These are phyloP conservation scores for Fraxinus cuspidata DNA, from an alignment of 257 asterid genomes.

Conservation along the genomic window DNA sequence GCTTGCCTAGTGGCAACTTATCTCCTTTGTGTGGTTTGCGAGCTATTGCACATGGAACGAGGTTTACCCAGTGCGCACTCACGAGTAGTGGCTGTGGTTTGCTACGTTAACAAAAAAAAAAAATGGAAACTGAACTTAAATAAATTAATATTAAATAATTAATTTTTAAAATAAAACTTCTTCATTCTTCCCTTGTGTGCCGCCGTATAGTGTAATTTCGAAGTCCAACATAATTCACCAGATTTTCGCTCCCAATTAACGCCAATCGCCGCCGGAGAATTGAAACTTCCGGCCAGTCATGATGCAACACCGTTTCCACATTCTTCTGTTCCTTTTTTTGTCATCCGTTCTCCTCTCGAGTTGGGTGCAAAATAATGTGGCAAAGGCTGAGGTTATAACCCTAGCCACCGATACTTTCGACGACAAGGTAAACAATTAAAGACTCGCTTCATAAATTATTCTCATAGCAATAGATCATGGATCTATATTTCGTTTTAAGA, in stretches of 20 bases:
- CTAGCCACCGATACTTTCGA: slow-evolving; percentile 69
- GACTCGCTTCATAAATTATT: neutral
- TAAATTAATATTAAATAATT: no score
- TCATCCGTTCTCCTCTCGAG: slow-evolving; percentile 36
- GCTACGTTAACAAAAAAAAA: no score
- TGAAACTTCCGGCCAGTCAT: neutral
- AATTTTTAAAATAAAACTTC: no score
- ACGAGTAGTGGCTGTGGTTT: no score
- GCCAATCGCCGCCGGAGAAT: neutral
- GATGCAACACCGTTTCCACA: slow-evolving; percentile 35
- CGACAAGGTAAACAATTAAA: slow-evolving; percentile 62
- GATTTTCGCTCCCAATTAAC: neutral
- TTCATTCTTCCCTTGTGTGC: no score
- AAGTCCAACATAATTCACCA: neutral
- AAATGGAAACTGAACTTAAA: no score
- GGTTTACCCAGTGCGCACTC: no score
- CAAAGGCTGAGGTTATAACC: slow-evolving; percentile 80
- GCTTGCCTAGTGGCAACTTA: no score
- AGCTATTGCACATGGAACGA: no score
- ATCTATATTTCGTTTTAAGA: slow-evolving; percentile 3
- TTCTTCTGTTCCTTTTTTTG: slow-evolving; percentile 30
- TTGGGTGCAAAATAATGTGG: slow-evolving; percentile 38
- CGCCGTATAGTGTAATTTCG: neutral
- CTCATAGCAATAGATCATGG: neutral
- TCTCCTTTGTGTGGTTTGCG: no score